Evolutionary conservation across 768 basidiomycete genomes (phyloP), one percentile per base, ranked within the genome.

Genomic region (Amanita rubescens): DNA sequence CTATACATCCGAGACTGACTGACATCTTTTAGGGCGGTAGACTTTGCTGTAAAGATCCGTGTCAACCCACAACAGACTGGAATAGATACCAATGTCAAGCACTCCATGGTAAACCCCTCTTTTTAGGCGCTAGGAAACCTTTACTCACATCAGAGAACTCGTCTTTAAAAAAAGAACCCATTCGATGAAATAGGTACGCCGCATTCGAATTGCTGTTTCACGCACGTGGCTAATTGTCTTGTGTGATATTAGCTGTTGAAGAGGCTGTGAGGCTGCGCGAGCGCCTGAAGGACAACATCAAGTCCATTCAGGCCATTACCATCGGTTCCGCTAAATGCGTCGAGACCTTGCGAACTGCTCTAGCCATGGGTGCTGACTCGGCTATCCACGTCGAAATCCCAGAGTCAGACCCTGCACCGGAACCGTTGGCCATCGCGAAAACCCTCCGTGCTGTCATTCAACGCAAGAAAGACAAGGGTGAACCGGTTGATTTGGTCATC

Each of bases 41-140:
- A 98, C 73, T 99, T 90, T 82, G 88, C 93, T 3, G 93, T 95
- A 71, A 98, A 97, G 78, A 96, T 99, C 72, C 89, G 95, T 49
- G 92, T 99, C 47, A 95, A 95, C 66, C 81, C 93, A 5, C 84
- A 88, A 59, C 92, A 96, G 65, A 96, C 93, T 33, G 96, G 94
- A 12, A 83, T 99, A 38, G 95, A 99, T 75, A 85, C 90, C 53
- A 93, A 87, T 68, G 95, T 96, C 61, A 99, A 99, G 78, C 96
- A 99, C 72, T 94, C 93, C 1, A 97, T 99, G 94, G 95, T 94
- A 59, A 60, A 84, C 61, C 20, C 2, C 33, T 37, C 5, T 11
- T 49, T 2, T 7, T 49, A 14, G 19, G 19, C 11, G 34, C 8
- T 14, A 19, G 20, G 22, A 22, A 22, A 5, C 9, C 41, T 12